These are phyloP conservation scores for Scleromitrula shiraiana DNA, from an alignment of 2,329 filamentous ascomycete genomes.

Conservation along the genomic window DNA sequence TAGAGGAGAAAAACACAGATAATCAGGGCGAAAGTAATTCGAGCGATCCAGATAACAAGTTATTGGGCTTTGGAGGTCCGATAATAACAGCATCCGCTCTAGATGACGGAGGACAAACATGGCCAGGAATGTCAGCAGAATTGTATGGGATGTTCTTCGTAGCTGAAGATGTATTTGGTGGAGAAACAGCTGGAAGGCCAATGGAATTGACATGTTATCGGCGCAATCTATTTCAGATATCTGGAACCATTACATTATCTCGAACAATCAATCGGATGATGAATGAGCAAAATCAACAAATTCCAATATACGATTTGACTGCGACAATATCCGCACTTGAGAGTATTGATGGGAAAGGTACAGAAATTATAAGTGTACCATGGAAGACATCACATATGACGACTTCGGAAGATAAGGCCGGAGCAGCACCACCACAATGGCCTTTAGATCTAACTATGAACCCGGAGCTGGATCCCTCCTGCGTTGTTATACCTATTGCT, in stretches of 20 bases:
- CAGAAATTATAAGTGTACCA: slow-evolving; percentile 92
- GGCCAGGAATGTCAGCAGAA: slow-evolving; percentile 63
- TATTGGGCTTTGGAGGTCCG: slow-evolving; percentile 65
- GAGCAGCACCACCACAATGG: slow-evolving; percentile 46
- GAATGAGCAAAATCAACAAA: slow-evolving; percentile 70
- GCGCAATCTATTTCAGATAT: slow-evolving; percentile 90
- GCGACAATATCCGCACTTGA: slow-evolving; percentile 80
- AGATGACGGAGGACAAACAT: slow-evolving; percentile 57
- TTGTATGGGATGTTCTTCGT: slow-evolving; percentile 82
- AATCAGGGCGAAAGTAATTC: slow-evolving; percentile 14
- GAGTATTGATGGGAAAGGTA: slow-evolving; percentile 83
- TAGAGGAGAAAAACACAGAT: slow-evolving; percentile 24
- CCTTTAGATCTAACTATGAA: slow-evolving; percentile 47
- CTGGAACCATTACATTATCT: slow-evolving; percentile 77
- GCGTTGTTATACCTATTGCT: slow-evolving; percentile 72
- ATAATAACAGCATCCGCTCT: slow-evolving; percentile 53
- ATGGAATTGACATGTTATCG: slow-evolving; percentile 91
- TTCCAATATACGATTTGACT: slow-evolving; percentile 69
- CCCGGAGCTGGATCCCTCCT: slow-evolving; percentile 69
- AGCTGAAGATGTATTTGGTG: slow-evolving; percentile 68
- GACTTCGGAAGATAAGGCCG: slow-evolving; percentile 30
- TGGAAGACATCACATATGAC: slow-evolving; percentile 60
- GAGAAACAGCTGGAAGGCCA: slow-evolving; percentile 42
- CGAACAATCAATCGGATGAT: slow-evolving; percentile 60
- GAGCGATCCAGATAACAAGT: slow-evolving; percentile 54